Evolutionary conservation across 164 flowering plant species (phyloP), one percentile per base, ranked within the genome.

Genomic region (Aristolochia californica): DNA sequence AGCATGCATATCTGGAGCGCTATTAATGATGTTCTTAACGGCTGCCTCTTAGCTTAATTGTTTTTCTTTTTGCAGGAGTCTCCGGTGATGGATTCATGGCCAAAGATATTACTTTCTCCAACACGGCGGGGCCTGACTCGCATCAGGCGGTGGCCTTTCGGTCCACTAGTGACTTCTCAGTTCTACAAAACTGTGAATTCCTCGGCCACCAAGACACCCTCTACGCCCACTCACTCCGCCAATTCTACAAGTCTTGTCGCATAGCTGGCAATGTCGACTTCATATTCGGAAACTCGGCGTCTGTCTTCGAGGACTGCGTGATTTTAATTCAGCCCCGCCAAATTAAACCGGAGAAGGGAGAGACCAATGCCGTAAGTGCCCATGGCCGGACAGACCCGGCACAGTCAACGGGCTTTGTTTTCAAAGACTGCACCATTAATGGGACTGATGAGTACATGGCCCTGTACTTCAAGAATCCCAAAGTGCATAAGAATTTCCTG

Each of bases 401-500:
- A 14, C 84, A 83, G 44, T 63, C 88, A 0, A 83, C 98, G 0
- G 97, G 97, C 23, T 83, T 83, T 25, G 95, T 87, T 10, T 87
- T 93, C 62, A 71, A 65, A 7, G 78, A 75, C 47, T 86, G 91
- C 56, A 17, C 74, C 24, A 66, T 91, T 40, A 82, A 83, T 40
- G 98, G 91, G 15, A 91, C 95, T 1, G 79, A 76, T 1, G 89
- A 78, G 15, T 87, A 88, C 76, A 72, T 83, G 87, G 56, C 13
- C 0, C 64, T 73, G 43, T 89, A 75, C 55, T 9, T 54, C 8
- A 45, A 58, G 38, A 83, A 83, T 20, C 83, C 93, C 13, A 61
- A 62, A 28, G 84, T 66, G 49, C 93, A 91, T 71, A 77, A 60
- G 56, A 88, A 69, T 53, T 88, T 53, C 71, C 69, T 93, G 53